These are phyloP conservation scores for Arachis hypogaea DNA, from an alignment of 306 rosid genomes.

Conservation along the genomic window DNA sequence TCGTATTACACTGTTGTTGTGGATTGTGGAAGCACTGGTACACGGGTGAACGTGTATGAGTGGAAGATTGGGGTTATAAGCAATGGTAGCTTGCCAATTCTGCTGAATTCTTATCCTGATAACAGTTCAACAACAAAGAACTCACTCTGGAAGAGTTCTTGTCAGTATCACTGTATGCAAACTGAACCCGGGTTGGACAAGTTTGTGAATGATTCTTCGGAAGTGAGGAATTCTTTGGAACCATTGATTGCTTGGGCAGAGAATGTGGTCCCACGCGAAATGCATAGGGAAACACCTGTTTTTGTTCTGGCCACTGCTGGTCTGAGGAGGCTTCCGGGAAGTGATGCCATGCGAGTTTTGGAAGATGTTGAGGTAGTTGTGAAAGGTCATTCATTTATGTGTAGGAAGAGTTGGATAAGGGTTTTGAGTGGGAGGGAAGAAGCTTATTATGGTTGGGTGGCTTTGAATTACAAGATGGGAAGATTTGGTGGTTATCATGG, in stretches of 20 bases:
- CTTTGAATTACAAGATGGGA: slow-evolving; percentile 78
- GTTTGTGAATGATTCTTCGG: slow-evolving; percentile 63
- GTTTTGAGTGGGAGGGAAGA: slow-evolving; percentile 88
- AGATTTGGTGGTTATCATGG: slow-evolving; percentile 44
- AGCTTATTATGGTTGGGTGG: slow-evolving; percentile 93
- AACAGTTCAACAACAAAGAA: slow-evolving; percentile 40
- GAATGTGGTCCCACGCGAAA: slow-evolving; percentile 51
- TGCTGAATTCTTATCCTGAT: slow-evolving; percentile 68
- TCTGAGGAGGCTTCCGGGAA: slow-evolving; percentile 54
- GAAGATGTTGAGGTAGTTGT: slow-evolving; percentile 60
- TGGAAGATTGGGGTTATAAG: slow-evolving; percentile 46
- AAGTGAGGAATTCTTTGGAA: slow-evolving; percentile 64
- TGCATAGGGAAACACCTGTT: slow-evolving; percentile 58
- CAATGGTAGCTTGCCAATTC: slow-evolving; percentile 51
- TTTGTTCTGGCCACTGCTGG: slow-evolving; percentile 88
- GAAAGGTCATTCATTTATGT: slow-evolving; percentile 53
- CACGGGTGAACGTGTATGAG: slow-evolving; percentile 67
- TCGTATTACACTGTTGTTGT: slow-evolving; percentile 73
- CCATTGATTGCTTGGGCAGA: slow-evolving; percentile 80
- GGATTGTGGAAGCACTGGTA: slow-evolving; percentile 90
- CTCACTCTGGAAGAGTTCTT: slow-evolving; percentile 55
- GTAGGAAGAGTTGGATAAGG: slow-evolving; percentile 67
- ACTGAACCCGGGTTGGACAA: slow-evolving; percentile 83
- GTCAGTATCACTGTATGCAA: slow-evolving; percentile 85
- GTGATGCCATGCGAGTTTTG: slow-evolving; percentile 53